Evolutionary conservation across 2,329 filamentous ascomycete genomes (phyloP).

Genomic region (Colletotrichum falcatum): DNA sequence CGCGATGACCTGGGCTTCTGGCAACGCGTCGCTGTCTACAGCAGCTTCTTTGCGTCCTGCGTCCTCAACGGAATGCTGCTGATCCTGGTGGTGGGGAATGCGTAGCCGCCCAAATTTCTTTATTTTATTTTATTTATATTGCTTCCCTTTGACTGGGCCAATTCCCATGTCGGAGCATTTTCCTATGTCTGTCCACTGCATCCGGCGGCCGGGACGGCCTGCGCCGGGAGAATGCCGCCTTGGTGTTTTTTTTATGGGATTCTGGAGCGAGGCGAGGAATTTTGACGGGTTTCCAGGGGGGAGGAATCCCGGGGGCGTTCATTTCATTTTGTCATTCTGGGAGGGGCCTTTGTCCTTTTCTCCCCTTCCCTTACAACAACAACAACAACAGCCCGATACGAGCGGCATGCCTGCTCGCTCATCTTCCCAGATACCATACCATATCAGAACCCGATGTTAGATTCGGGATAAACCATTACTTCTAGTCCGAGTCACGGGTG

Average conservation of each 20-base stretch:
- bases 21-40: slow-evolving; percentile 57
- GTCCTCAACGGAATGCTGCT: slow-evolving; percentile 59
- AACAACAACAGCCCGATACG: slow-evolving; percentile 13
- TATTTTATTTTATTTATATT: slow-evolving; percentile 1
- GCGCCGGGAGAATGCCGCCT: neutral
- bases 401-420: slow-evolving; percentile 22
- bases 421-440: slow-evolving; percentile 21
- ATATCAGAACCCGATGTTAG: slow-evolving; percentile 5
- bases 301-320: slow-evolving; percentile 21
- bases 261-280: slow-evolving; percentile 17
- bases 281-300: slow-evolving; percentile 25
- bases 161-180: slow-evolving; percentile 1
- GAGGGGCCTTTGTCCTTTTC: neutral
- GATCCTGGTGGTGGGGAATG: slow-evolving; percentile 55
- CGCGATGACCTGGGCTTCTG: slow-evolving; percentile 56
- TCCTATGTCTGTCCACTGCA: slow-evolving; percentile 25
- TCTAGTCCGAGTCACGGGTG: neutral
- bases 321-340: neutral
- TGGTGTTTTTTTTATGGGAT: slow-evolving; percentile 22
- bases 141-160: neutral
- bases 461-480: neutral
- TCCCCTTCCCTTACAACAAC: neutral
- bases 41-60: slow-evolving; percentile 52
- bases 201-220: slow-evolving; percentile 1
- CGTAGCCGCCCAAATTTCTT: slow-evolving; percentile 43